phyloP scores from a whole-genome alignment of 345 rosid species.

The Citrus sp. region DNA sequence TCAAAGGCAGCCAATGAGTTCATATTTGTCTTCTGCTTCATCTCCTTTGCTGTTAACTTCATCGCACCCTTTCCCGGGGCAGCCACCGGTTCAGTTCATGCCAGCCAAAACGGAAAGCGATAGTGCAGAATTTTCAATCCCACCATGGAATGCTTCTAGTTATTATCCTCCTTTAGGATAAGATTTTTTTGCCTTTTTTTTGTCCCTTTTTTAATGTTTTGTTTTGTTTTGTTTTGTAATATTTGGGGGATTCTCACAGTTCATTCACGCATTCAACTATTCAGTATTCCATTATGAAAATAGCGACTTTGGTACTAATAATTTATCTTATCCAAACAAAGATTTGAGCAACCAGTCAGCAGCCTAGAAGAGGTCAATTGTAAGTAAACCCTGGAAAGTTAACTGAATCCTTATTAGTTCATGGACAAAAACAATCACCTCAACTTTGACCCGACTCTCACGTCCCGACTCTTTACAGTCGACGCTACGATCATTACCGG shows the following conservation, averaged over 20 bases:
- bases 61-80: conserved; percentile 18
- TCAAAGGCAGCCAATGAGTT: conserved; percentile 26
- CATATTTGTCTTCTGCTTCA: conserved; percentile 31
- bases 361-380: not conserved
- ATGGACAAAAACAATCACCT: not conserved
- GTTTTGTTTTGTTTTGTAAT: not conserved
- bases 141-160: conserved; percentile 23
- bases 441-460: not conserved
- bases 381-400: not conserved
- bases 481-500: not conserved
- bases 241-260: not conserved
- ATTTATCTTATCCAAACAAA: not conserved
- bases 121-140: not conserved
- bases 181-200: not conserved
- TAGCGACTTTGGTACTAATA: too few relatives aligned
- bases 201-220: not conserved
- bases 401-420: not conserved
- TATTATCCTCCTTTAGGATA: conserved; percentile 20
- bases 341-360: not conserved
- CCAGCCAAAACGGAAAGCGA: conserved; percentile 7
- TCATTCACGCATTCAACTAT: too few relatives aligned
- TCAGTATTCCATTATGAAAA: too few relatives aligned
- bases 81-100: conserved; percentile 6
- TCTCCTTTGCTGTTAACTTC: conserved; percentile 17
- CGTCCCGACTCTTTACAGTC: not conserved